phyloP scores from a whole-genome alignment of 306 rosid species.

The Trifolium dubium region DNA sequence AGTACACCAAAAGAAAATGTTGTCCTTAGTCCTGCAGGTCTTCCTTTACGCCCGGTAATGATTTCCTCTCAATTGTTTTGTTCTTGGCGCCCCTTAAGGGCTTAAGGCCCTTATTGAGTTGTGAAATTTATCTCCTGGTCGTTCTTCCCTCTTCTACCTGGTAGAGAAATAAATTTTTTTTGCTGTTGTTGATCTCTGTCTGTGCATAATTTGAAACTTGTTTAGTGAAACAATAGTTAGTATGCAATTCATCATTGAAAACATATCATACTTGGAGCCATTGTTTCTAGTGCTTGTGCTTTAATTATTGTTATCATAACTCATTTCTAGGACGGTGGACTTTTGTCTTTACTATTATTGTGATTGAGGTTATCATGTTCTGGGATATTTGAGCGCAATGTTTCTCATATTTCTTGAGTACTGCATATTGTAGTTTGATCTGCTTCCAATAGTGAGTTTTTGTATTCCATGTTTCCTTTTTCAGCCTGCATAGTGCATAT shows the following conservation, averaged over 20 bases:
- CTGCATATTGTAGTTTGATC: slow-evolving; percentile 34
- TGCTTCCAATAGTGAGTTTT: slow-evolving; percentile 23
- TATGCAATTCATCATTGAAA: not conserved
- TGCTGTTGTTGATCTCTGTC: slow-evolving; percentile 7
- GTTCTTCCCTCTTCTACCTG: slow-evolving; percentile 21
- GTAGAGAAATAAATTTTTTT: slow-evolving; percentile 1
- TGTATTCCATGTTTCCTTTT: slow-evolving; percentile 17
- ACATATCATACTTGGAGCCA: slow-evolving; percentile 20
- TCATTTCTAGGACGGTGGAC: not conserved
- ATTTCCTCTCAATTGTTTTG: slow-evolving; percentile 42
- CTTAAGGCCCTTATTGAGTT: slow-evolving; percentile 32
- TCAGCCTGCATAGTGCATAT: not conserved
- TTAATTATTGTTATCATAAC: slow-evolving; percentile 25
- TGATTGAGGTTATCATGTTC: slow-evolving; percentile 20
- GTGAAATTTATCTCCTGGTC: slow-evolving; percentile 25
- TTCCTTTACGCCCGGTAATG: slow-evolving; percentile 94
- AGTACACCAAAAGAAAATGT: slow-evolving; percentile 58
- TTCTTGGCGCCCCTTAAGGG: slow-evolving; percentile 16
- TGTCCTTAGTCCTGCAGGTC: slow-evolving; percentile 71
- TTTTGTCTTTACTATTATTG: slow-evolving; percentile 20
- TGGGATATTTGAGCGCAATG: slow-evolving; percentile 35
- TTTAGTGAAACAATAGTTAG: slow-evolving; percentile 22
- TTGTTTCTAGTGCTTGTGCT: slow-evolving; percentile 15
- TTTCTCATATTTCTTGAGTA: slow-evolving; percentile 17
- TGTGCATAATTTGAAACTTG: slow-evolving; percentile 32